Conservation (phyloP, 768 basidiomycete genomes). For the Boletus huronensis region DNA sequence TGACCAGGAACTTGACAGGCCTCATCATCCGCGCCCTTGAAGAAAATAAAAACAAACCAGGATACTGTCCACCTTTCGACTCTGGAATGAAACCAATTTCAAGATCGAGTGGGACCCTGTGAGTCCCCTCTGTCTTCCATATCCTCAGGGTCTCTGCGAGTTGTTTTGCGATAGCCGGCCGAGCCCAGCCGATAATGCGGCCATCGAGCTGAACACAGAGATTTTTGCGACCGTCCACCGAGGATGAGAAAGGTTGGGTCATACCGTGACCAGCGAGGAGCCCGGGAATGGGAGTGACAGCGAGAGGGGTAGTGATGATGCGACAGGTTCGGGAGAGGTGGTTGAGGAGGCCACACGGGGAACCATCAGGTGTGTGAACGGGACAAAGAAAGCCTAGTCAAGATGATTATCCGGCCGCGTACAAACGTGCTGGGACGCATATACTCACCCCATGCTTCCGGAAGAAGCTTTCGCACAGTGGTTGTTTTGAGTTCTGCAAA, state of each 20-base stretch:
- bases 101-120: constrained; percentile 85
- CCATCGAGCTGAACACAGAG: constrained; percentile 95
- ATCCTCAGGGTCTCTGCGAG: constrained; percentile 84
- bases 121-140: constrained; percentile 89
- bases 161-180: constrained; percentile 63
- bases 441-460: constrained; percentile 91
- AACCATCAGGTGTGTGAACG: constrained; percentile 97
- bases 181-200: constrained; percentile 90
- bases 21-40: constrained; percentile 93
- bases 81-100: constrained; percentile 91
- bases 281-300: constrained; percentile 73
- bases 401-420: constrained; percentile 7
- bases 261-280: constrained; percentile 88
- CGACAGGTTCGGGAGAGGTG: constrained; percentile 93
- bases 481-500: constrained; percentile 99
- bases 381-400: constrained; percentile 88
- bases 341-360: constrained; percentile 96
- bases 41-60: constrained; percentile 91
- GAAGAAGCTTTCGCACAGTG: constrained; percentile 90
- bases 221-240: constrained; percentile 77
- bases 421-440: background rate
- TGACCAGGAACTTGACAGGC: constrained; percentile 87
- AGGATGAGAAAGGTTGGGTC: constrained; percentile 82
- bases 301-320: constrained; percentile 74
- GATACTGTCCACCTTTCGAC: constrained; percentile 93